Evolutionary conservation across 1,139 yeast species (phyloP).

Genomic region (Entelexis paramagnoliae): DNA sequence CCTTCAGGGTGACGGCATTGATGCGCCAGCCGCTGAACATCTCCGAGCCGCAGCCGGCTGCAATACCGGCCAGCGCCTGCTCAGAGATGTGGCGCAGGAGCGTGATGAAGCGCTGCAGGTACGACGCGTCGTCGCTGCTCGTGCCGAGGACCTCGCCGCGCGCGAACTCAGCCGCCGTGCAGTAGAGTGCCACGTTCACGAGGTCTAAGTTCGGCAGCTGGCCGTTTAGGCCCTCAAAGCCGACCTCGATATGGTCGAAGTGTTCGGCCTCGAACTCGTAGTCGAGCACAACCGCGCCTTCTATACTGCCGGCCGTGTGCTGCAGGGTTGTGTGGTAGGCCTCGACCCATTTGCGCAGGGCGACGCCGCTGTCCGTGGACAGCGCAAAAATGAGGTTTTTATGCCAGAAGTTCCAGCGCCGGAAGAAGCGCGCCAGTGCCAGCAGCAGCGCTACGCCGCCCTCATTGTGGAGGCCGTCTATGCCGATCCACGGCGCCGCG

Average conservation of each 20-base stretch:
- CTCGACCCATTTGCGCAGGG: slow-evolving; percentile 82
- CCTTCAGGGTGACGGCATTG: slow-evolving; percentile 75
- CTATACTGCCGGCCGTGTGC: slow-evolving; percentile 89
- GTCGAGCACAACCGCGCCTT: slow-evolving; percentile 81
- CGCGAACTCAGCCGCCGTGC: slow-evolving; percentile 66
- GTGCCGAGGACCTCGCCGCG: slow-evolving; percentile 56
- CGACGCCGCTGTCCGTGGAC: slow-evolving; percentile 58
- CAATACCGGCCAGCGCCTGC: slow-evolving; percentile 61
- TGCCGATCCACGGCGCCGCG: slow-evolving; percentile 75
- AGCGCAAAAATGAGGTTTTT: slow-evolving; percentile 82
- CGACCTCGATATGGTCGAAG: slow-evolving; percentile 63
- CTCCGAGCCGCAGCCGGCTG: slow-evolving; percentile 52
- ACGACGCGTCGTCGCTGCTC: slow-evolving; percentile 28
- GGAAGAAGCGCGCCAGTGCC: slow-evolving; percentile 68
- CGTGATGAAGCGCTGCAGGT: slow-evolving; percentile 48
- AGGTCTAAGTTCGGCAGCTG: slow-evolving; percentile 90
- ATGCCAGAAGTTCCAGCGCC: slow-evolving; percentile 87
- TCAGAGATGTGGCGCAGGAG: slow-evolving; percentile 54
- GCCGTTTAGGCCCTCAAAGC: slow-evolving; percentile 86
- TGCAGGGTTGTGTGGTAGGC: slow-evolving; percentile 84
- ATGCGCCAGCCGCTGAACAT: slow-evolving; percentile 95
- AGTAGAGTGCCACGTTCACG: slow-evolving; percentile 63
- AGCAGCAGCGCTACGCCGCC: slow-evolving; percentile 73
- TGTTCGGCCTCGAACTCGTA: slow-evolving; percentile 53
- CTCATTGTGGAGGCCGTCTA: slow-evolving; percentile 48